phyloP scores from a whole-genome alignment of 257 asterid genomes.

The Lycium ferocissimum region DNA sequence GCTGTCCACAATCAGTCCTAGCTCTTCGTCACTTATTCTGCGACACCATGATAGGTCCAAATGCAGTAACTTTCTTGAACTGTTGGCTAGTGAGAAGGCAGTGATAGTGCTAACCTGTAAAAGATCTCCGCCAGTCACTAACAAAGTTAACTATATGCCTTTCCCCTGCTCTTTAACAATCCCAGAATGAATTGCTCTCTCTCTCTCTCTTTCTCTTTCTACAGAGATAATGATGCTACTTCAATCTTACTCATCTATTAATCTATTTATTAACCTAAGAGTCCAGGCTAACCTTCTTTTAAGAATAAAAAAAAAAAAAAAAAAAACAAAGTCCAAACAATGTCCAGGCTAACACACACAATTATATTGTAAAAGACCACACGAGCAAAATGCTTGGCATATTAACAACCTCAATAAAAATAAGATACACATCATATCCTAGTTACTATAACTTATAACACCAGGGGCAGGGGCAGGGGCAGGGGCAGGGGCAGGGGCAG shows the following conservation, averaged over 20 bases:
- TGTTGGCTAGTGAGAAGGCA: conserved; percentile 68
- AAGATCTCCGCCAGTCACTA: conserved; percentile 15
- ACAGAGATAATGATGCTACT: not conserved
- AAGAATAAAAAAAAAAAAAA: not conserved
- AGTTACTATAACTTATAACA: conserved; percentile 8
- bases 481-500: not conserved
- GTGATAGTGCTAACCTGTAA: conserved; percentile 61
- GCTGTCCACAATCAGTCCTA: conserved; percentile 76
- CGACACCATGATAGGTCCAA: conserved; percentile 91
- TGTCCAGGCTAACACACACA: conserved; percentile 1
- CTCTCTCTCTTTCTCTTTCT: not conserved
- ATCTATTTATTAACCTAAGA: not conserved
- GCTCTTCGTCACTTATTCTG: conserved; percentile 58
- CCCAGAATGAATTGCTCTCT: not conserved
- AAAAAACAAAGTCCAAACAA: not conserved
- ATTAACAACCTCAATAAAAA: conserved; percentile 22
- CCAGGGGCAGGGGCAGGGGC: not conserved
- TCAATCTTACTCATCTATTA: not conserved
- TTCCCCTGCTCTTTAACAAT: not conserved
- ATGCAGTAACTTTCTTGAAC: conserved; percentile 55
- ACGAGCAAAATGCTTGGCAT: conserved; percentile 9
- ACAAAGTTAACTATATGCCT: not conserved
- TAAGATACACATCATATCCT: conserved; percentile 19
- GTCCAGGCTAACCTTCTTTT: not conserved
- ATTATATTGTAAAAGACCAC: conserved; percentile 3